Evolutionary conservation across 2,329 filamentous ascomycete genomes (phyloP), one percentile per base, ranked within the genome.

Genomic region (Pseudophaeomoniella oleicola): DNA sequence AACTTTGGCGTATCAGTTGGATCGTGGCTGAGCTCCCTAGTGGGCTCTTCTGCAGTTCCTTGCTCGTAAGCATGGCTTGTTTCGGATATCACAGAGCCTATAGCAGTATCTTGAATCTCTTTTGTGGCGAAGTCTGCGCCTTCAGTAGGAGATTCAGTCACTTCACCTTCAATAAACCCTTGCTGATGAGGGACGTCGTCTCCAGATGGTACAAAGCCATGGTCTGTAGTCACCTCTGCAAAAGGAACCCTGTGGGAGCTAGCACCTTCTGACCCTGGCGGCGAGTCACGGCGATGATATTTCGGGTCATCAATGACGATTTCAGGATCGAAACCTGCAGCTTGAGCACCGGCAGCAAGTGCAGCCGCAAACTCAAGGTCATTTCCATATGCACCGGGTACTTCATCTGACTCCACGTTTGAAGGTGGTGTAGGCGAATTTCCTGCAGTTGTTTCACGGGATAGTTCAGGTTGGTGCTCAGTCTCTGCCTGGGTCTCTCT

Each of bases 361-460:
- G 71, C 74, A 17, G 79, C 80, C 5, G 76, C 73, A 45, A 85
- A 84, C 36, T 75, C 75, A 5, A 79, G 58, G 45, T 84, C 80
- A 39, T 78, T 70, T 27, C 22, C 22, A 27, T 9, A 27, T 9
- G 9, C 22, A 27, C 22, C 22, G 22, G 22, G 22, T n/a, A 27
- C n/a, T 6, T n/a, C 22, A n/a, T 27, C n/a, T 6, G n/a, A 9
- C 6, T n/a, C 22, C n/a, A n/a, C 6, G 6, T n/a, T n/a, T 27
- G 22, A 27, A 6, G n/a, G 9, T 27, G 22, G 22, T 9, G 22
- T 9, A 9, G 22, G 22, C 22, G 22, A 9, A 6, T n/a, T 27
- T n/a, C 9, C n/a, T 9, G 22, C 9, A 6, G 6, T 27, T n/a
- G 22, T 27, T n/a, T 27, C 22, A 9, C 22, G 6, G 6, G 22